phyloP scores from a whole-genome alignment of 2,329 filamentous ascomycete species.

The Penicillium palitans region DNA sequence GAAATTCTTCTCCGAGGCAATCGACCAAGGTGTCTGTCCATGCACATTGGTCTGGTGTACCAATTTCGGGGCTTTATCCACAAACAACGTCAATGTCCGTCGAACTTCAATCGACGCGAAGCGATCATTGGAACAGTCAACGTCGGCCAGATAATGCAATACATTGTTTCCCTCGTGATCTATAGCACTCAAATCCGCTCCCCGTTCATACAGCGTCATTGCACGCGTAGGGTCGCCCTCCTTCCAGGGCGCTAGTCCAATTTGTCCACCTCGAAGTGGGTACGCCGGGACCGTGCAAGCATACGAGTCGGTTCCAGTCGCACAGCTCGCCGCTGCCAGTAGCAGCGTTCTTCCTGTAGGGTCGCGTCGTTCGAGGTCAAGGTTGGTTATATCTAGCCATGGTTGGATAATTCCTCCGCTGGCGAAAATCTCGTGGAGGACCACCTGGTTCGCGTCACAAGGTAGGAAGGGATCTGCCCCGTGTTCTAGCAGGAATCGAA shows the following conservation, averaged over 20 bases:
- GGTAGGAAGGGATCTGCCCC: constrained; percentile 20
- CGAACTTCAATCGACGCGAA: background rate
- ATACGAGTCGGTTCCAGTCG: constrained; percentile 13
- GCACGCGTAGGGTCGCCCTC: constrained; percentile 11
- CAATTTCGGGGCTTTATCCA: constrained; percentile 5
- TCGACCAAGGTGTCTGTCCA: constrained; percentile 2
- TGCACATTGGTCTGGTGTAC: background rate
- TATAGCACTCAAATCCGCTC: constrained; percentile 5
- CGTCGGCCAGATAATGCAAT: constrained; percentile 7
- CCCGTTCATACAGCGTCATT: constrained; percentile 10
- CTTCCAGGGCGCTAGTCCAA: background rate
- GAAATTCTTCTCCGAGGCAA: background rate
- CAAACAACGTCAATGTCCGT: constrained; percentile 2
- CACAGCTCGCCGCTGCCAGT: constrained; percentile 13
- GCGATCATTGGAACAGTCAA: background rate
- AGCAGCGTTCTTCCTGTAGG: constrained; percentile 17
- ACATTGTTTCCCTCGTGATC: constrained; percentile 8
- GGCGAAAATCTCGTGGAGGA: constrained; percentile 17
- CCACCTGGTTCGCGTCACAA: constrained; percentile 4
- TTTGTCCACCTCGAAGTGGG: background rate
- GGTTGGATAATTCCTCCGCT: constrained; percentile 19
- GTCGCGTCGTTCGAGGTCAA: constrained; percentile 20
- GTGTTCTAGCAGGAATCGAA: constrained; percentile 14
- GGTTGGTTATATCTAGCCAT: constrained; percentile 12
- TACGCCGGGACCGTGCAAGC: constrained; percentile 1